Evolutionary conservation across 2,329 filamentous ascomycete genomes (phyloP).

Genomic region (Aaosphaeria arxii): DNA sequence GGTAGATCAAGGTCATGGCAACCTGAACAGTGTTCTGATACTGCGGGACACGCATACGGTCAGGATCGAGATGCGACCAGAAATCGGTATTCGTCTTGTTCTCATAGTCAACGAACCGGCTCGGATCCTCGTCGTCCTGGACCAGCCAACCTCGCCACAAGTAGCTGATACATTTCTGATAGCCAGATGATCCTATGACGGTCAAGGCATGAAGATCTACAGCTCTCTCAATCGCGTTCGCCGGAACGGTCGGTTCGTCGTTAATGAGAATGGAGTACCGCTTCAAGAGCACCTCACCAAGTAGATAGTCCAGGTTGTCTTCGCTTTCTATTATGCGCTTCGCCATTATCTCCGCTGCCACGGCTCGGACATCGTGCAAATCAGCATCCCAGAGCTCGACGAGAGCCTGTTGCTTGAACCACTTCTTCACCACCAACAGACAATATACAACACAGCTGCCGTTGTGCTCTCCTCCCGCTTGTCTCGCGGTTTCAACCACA

Average conservation of each 20-base stretch:
- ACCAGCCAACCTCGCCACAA: constrained; percentile 95
- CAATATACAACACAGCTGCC: constrained; percentile 80
- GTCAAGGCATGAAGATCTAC: constrained; percentile 87
- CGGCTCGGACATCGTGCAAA: constrained; percentile 73
- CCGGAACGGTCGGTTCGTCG: constrained; percentile 66
- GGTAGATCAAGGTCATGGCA: constrained; percentile 76
- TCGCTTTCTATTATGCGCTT: constrained; percentile 87
- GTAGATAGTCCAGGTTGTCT: constrained; percentile 72
- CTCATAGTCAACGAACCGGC: constrained; percentile 85
- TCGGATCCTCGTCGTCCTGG: constrained; percentile 89
- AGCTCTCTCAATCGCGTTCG: constrained; percentile 89
- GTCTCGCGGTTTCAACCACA: constrained; percentile 76
- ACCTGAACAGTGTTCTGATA: constrained; percentile 93
- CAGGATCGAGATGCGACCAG: constrained; percentile 82
- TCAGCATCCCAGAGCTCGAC: constrained; percentile 91
- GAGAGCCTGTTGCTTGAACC: constrained; percentile 76
- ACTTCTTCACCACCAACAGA: constrained; percentile 69
- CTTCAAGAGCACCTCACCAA: constrained; percentile 80
- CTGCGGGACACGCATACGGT: constrained; percentile 86
- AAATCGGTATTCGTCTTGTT: constrained; percentile 76
- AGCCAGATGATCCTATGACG: constrained; percentile 88
- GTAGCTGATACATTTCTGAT: constrained; percentile 91
- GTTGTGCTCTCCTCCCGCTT: constrained; percentile 75
- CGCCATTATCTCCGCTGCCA: constrained; percentile 87
- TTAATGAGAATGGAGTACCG: constrained; percentile 80